These are phyloP conservation scores for Fusarium sp. DNA, from an alignment of 2,329 filamentous ascomycete genomes.

Conservation along the genomic window DNA sequence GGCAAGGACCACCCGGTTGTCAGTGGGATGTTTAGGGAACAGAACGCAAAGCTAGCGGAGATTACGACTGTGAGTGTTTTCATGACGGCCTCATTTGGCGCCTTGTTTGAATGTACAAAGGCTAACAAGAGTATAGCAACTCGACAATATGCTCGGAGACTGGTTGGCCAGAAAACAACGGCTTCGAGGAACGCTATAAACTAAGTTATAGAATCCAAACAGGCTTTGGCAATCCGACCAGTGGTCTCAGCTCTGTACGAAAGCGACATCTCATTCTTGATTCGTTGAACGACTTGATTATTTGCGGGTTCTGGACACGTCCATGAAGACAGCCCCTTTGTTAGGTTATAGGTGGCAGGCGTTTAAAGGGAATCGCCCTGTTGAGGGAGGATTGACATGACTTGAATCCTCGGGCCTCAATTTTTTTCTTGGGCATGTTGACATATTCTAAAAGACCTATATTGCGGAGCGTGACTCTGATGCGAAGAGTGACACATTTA, in stretches of 20 bases:
- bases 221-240: constrained; percentile 23
- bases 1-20: constrained; percentile 89
- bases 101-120: background rate
- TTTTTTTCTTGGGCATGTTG: constrained; percentile 31
- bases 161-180: constrained; percentile 83
- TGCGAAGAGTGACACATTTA: constrained; percentile 7
- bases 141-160: constrained; percentile 88
- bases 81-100: background rate
- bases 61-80: constrained; percentile 78
- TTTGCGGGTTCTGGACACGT: constrained; percentile 47
- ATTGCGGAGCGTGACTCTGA: constrained; percentile 20
- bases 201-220: background rate
- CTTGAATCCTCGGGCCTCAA: constrained; percentile 40
- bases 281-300: constrained; percentile 50
- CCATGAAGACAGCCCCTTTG: constrained; percentile 45
- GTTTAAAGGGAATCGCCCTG: constrained; percentile 43
- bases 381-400: constrained; percentile 46
- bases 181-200: constrained; percentile 65
- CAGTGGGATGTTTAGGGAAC: constrained; percentile 84
- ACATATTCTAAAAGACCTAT: constrained; percentile 12
- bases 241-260: constrained; percentile 31
- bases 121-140: constrained; percentile 66
- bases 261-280: constrained; percentile 39
- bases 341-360: constrained; percentile 48
- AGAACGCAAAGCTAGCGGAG: constrained; percentile 87